Percentiles rank a stretch among this genome's conserved stretches.
phyloP scores from a whole-genome alignment of 192 early-diverging fungal genomes.

The Powellomyces hirtus region DNA sequence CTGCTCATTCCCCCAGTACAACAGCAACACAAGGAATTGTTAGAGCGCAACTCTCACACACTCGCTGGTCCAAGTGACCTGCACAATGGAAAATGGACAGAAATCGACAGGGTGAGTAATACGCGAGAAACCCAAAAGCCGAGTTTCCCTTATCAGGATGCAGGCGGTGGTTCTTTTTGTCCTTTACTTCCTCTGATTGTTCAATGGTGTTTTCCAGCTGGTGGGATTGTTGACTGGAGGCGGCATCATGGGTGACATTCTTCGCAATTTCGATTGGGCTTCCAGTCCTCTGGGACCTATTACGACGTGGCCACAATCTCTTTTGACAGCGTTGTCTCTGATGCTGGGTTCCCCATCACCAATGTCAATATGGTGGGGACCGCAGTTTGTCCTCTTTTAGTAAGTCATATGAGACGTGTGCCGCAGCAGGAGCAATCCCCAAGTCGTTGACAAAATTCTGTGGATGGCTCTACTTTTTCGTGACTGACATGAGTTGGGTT shows the following conservation, averaged over 20 bases:
- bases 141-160: not conserved
- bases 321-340: conserved; percentile 21
- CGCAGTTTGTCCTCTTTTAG: conserved; percentile 20
- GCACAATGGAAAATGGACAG: not conserved
- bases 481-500: not conserved
- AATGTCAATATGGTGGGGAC: conserved; percentile 32
- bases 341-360: conserved; percentile 14
- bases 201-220: conserved; percentile 12
- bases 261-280: conserved; percentile 21
- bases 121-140: not conserved
- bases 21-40: no score
- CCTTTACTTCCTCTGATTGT: no score
- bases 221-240: conserved; percentile 13
- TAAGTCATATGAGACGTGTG: no score
- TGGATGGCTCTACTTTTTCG: no score
- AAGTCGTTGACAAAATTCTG: not conserved
- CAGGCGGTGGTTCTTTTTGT: no score
- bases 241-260: conserved; percentile 19
- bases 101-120: not conserved
- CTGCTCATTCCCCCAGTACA: no score
- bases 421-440: no score
- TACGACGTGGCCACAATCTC: conserved; percentile 24
- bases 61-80: no score
- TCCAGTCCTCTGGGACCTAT: conserved; percentile 17
- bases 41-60: no score